Base-by-base conservation (phyloP, 2,329 filamentous ascomycete genomes). In the Cytospora piceae region DNA sequence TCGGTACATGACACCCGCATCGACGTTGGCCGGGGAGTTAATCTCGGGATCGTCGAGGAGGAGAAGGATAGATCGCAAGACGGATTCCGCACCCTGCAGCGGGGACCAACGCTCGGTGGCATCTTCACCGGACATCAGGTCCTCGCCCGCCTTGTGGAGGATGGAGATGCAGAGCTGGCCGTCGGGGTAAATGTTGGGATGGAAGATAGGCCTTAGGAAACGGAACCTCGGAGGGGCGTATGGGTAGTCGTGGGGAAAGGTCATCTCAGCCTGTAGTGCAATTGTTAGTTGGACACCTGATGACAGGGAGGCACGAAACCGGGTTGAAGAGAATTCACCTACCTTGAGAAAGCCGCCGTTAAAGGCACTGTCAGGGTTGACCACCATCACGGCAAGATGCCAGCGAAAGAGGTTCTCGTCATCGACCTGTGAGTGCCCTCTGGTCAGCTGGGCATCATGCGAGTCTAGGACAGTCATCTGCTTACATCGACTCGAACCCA, bases 141-240 rank as follows among this genome's bases (percentile, higher is more conserved):
- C 94, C 68, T 97, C 93, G 70, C 95, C 95, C 0, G 95, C 93
- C 22, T 87, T 86, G 78, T 99, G 94, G 14, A 99, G 87, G 73
- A 99, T 99, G 55, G 94, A 97, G 76, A 99, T 98, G 82, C 95
- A 98, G 54, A 98, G 85, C 71, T 90, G 90, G 72, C 94, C 94
- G 76, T 97, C 92, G 7, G 87, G 80, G 80, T 98, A 98, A 73
- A 99, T 89, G 77, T 99, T 99, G 3, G 94, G 94, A 77, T 99
- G 94, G 79, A 88, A 93, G 69, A 98, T 89, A 20, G 91, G 88
- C 27, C 82, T 80, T 22, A 87, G 76, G 79, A 99, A 98, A 69
- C 90, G 89, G 82, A 99, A 98, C 64, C 90, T 90, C 31, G 94
- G 94, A 32, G 94, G 94, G 52, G 87, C 84, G 80, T 92, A 96